A percentile compares a stretch with the other conserved stretches of the same genome.
These are phyloP conservation scores for Lasiodiplodia hormozganensis DNA, from an alignment of 2,329 filamentous ascomycete species.

Conservation along the genomic window DNA sequence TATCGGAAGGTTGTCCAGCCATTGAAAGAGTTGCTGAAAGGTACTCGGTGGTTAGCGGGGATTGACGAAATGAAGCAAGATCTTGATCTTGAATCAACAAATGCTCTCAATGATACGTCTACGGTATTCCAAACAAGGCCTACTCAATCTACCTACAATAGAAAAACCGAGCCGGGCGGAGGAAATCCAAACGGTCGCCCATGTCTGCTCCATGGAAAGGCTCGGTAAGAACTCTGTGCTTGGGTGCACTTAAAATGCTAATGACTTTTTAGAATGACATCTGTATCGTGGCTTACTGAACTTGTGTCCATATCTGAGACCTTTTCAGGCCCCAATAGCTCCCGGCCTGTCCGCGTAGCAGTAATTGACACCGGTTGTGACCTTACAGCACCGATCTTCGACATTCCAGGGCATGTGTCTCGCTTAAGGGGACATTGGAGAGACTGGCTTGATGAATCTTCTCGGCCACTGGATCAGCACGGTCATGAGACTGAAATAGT, in stretches of 20 bases:
- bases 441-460: not conserved
- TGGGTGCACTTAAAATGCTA: not conserved
- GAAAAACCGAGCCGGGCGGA: too few species aligned
- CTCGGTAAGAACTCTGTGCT: too few species aligned
- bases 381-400: not conserved
- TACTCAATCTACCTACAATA: not conserved
- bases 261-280: not conserved
- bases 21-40: not conserved
- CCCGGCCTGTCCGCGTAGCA: not conserved
- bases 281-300: not conserved
- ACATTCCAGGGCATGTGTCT: not conserved
- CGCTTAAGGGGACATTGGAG: not conserved
- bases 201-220: too few species aligned
- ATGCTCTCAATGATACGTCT: not conserved
- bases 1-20: not conserved
- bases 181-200: too few species aligned
- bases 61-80: not conserved
- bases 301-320: not conserved
- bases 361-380: not conserved
- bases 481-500: not conserved
- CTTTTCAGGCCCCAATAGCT: accelerated
- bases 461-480: not conserved
- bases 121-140: not conserved
- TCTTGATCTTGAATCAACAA: not conserved
- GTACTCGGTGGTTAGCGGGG: not conserved